Conservation (phyloP, 164 flowering plant genomes). For the Hamamelis virginiana region DNA sequence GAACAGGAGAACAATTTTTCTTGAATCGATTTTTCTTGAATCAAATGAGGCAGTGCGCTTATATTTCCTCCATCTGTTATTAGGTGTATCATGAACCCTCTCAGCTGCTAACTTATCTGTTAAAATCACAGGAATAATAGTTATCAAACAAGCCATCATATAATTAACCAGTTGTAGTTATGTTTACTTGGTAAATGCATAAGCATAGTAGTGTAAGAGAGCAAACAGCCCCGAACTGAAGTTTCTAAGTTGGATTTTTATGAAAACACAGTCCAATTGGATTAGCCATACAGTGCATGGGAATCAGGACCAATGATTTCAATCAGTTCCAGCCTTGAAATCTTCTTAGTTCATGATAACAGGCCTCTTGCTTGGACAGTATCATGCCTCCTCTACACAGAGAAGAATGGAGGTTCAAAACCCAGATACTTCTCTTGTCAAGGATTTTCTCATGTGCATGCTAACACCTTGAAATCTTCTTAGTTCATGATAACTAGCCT, state of each 20-base stretch:
- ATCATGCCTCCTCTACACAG: not conserved
- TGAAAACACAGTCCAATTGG: not conserved
- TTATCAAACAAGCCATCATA: not conserved
- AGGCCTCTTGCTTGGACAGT: not conserved
- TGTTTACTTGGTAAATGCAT: not conserved
- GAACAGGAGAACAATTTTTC: conserved; percentile 67
- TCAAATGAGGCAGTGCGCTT: conserved; percentile 68
- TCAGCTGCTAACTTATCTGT: conserved; percentile 49
- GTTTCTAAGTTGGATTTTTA: not conserved
- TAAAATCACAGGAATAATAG: not conserved
- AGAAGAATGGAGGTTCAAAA: not conserved
- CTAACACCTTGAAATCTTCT: not conserved
- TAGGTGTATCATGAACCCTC: conserved; percentile 45
- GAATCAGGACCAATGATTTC: not conserved
- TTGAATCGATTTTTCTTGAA: conserved; percentile 72
- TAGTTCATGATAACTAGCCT: too few relatives aligned
- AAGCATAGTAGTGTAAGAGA: not conserved
- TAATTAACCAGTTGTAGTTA: not conserved
- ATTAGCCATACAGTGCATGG: not conserved
- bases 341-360: not conserved
- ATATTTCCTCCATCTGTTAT: conserved; percentile 51
- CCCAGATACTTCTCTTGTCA: not conserved
- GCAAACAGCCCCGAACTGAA: not conserved
- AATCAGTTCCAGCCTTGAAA: not conserved
- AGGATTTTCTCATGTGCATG: not conserved